Base-by-base conservation (phyloP, 1,139 yeast genomes). In the Eremothecium gossypii region DNA sequence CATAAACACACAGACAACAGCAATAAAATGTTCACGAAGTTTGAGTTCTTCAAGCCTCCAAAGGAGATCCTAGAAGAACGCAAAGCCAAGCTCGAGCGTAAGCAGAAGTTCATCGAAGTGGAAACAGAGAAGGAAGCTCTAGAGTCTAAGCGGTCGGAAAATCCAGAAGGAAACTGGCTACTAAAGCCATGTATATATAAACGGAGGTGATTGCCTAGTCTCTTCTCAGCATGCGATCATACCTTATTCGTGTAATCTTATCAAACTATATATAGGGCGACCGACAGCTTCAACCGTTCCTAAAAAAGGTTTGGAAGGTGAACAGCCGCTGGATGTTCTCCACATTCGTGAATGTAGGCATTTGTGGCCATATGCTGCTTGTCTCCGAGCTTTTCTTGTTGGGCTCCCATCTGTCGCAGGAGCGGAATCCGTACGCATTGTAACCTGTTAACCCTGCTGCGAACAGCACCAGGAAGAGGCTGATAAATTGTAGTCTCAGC, bases 181-280 rank as follows among this genome's bases (percentile, higher is more conserved):
- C 70, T 91, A 51, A 91, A 89, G 61, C 98, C 99, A 5, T 91
- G 98, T 66, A 84, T 91, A 46, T 91, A 91, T 65, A 91, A 91
- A 63, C 76, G 96, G 66, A 75, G 98, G 53, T 91, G 65, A 32
- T 20, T 40, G 27, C 34, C 23, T 17, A n/a, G 32, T 32, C 30
- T 11, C 23, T 17, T 17, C 6, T 17, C 23, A 17, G 23, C 23
- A 17, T 17, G 23, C 23, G 23, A 17, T 17, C 23, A 17, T 17
- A 17, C 23, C 6, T 17, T 17, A 17, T 17, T 17, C 23, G 3
- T 17, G 23, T 17, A 17, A 17, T 17, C 23, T 6, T 17, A 17
- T 17, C 23, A 17, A 17, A 17, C 23, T 17, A 17, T 17, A 17
- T 17, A 17, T 17, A 17, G 6, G 6, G 23, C 23, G 23, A 17